Base-by-base conservation (phyloP, 228 moss, liverwort and hornwort genomes). In the Sphagnum magellanicum region DNA sequence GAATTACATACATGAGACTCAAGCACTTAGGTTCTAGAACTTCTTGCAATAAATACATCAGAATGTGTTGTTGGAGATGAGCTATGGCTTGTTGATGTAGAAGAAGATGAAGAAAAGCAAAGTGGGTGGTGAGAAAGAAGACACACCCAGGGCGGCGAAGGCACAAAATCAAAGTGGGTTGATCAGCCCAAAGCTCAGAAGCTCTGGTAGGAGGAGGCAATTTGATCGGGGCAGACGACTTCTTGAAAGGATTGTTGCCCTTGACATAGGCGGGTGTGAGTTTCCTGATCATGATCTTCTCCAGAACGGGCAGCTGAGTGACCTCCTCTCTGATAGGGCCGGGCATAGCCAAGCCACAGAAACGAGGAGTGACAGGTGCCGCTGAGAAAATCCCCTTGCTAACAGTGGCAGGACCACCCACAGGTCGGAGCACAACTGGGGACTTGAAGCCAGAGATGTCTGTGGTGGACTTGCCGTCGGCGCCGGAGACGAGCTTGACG, bases 61-160 rank as follows among this genome's bases (percentile, higher is more conserved):
- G 32, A 32, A 32, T 32, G 32, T 32, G 32, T 32, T 32, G 32
- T 32, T 32, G 32, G 32, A 32, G 3, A 32, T 32, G 32, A 32
- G 32, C 1, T 32, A 32, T 32, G 32, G 32, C 32, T 32, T 32
- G 32, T 32, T 32, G 32, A 32, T 32, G 3, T 32, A 32, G 32
- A 32, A 32, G 32, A 32, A 32, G 32, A 32, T 32, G 32, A 32
- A 32, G 32, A 32, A 32, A 32, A 32, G 32, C 3, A 32, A 32
- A 32, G 32, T 32, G 32, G 32, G 32, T 32, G 32, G 32, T 32
- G 32, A 32, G 32, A 32, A 32, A 32, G 32, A 32, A 32, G 32
- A 32, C 32, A 32, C 79, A 98, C 97, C 97, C 97, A 8, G 91
- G 87, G 32, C 97, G 91, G 47, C 97, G 93, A 70, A 93, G 72